phyloP scores from a whole-genome alignment of 2,329 filamentous ascomycete species.

The Penicillium thymicola region DNA sequence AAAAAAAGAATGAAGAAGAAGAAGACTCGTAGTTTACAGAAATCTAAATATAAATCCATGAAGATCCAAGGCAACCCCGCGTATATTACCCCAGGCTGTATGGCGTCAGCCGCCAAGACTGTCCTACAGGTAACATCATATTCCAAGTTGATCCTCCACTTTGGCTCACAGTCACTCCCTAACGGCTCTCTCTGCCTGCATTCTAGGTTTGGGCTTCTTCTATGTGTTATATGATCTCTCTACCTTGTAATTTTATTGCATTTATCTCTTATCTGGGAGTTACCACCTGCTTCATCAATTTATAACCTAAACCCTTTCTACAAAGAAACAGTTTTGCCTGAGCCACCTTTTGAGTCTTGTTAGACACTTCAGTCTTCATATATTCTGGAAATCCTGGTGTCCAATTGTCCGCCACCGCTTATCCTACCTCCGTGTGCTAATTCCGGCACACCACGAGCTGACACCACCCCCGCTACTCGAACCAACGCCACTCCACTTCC shows the following conservation, averaged over 20 bases:
- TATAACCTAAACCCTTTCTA: background rate
- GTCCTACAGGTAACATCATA: background rate
- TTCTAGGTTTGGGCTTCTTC: background rate
- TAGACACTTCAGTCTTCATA: background rate
- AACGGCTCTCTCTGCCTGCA: background rate
- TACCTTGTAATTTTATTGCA: background rate
- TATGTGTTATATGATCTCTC: background rate
- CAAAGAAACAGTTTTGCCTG: background rate
- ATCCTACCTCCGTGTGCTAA: background rate
- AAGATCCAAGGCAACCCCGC: background rate
- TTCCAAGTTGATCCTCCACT: background rate
- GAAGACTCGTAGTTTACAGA: no score
- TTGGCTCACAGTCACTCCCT: background rate
- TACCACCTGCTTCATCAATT: background rate
- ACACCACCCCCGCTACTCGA: background rate
- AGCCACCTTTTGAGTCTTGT: background rate
- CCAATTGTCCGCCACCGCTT: background rate
- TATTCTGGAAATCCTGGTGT: background rate
- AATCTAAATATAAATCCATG: background rate
- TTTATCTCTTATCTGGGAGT: background rate
- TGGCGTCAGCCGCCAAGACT: conserved; percentile 5
- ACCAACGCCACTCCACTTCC: background rate
- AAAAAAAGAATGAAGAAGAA: no score
- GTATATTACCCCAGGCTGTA: background rate
- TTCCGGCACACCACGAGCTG: background rate